Evolutionary conservation across 164 flowering plant species (phyloP), one percentile per base, ranked within the genome.

Genomic region (Amborella trichopoda): DNA sequence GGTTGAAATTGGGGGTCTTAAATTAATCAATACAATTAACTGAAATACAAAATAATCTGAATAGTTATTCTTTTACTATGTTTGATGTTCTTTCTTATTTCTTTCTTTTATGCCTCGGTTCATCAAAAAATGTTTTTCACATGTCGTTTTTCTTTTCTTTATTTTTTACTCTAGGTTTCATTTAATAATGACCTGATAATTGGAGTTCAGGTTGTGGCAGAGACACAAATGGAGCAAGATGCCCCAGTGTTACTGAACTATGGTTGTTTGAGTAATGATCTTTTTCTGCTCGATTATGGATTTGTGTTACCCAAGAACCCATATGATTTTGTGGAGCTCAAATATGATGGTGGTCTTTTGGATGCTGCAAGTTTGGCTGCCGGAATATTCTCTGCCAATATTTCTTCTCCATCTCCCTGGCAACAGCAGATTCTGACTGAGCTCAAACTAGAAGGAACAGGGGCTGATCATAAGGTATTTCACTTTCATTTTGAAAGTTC

Each of bases 331-430:
- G 71, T 91, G 55, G 95, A 91, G 62, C 95, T 91, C 27, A 80
- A 55, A 50, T 91, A 91, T 57, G 95, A 87, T 68, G 78, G 75
- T 44, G 78, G 71, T 52, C 80, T 91, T 53, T 65, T 87, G 22
- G 96, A 87, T 65, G 90, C 90, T 52, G 95, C 95, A 45, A 84
- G 96, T 68, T 73, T 75, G 74, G 90, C 89, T 25, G 85, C 85
- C 11, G 98, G 96, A 42, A 60, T 91, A 47, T 49, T 77, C 19
- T 68, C 82, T 27, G 72, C 88, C 9, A 75, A 61, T 52, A 81
- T 81, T 62, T 86, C 96, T 26, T 70, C 93, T 26, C 95, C 95
- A 18, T 55, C 80, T 36, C 68, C 68, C 17, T 91, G 98, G 98
- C 94, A 91, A 63, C 68, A 65, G 51, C 47, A 72, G 34, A 52